Conservation (phyloP, 306 rosid genomes). For the Aeschynomene evenia region DNA sequence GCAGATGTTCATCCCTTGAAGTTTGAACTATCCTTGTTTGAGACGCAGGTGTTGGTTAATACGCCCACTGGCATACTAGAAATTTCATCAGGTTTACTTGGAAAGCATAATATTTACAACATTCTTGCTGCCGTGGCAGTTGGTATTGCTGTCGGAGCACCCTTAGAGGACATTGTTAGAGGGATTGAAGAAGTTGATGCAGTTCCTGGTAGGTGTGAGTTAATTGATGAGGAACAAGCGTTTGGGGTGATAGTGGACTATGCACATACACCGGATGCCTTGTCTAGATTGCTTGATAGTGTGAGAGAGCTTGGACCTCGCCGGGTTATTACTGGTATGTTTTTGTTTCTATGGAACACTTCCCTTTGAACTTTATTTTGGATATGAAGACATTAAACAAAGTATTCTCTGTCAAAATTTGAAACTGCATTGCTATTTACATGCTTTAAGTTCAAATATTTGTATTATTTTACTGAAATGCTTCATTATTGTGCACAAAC, state of each 20-base stretch:
- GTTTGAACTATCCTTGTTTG: conserved; percentile 88
- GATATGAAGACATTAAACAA: not conserved
- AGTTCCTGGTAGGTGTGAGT: conserved; percentile 91
- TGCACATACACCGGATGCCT: conserved; percentile 86
- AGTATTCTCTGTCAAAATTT: conserved; percentile 5
- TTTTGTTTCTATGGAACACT: not conserved
- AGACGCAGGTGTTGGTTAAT: conserved; percentile 92
- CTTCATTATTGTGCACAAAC: conserved; percentile 32
- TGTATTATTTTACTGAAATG: conserved; percentile 2
- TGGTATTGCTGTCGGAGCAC: conserved; percentile 96
- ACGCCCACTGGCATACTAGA: conserved; percentile 91
- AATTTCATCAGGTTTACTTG: conserved; percentile 92
- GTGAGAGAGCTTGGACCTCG: conserved; percentile 92
- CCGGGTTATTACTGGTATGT: conserved; percentile 84
- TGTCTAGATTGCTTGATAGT: conserved; percentile 88
- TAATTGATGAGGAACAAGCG: conserved; percentile 95
- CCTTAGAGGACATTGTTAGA: conserved; percentile 93
- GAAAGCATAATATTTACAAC: conserved; percentile 85
- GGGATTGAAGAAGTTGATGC: conserved; percentile 98
- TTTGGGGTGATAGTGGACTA: conserved; percentile 95
- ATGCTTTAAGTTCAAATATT: conserved; percentile 7
- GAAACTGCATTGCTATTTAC: conserved; percentile 22
- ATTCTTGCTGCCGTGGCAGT: conserved; percentile 93
- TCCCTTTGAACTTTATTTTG: not conserved
- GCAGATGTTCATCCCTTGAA: conserved; percentile 87